Conservation (phyloP, 768 basidiomycete genomes). For the Ephemerocybe angulata region DNA sequence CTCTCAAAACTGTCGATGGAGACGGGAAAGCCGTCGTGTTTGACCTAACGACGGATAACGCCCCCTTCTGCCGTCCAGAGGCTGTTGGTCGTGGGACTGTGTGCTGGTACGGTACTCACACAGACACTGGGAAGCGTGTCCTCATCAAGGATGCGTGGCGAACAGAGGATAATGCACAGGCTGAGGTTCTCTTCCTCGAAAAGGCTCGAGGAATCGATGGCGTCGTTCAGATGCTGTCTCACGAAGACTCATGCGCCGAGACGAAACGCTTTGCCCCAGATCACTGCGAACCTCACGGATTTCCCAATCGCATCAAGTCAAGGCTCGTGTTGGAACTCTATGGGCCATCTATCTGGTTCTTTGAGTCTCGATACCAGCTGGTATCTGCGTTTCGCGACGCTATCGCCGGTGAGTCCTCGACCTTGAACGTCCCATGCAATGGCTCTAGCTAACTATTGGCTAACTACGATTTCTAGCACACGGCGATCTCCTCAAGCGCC, state of each 20-base stretch:
- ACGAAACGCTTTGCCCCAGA: background rate
- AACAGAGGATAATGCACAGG: background rate
- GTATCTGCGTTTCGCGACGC: background rate
- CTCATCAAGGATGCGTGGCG: conserved; percentile 17
- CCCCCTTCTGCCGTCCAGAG: conserved; percentile 12
- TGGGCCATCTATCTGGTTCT: background rate
- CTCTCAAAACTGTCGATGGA: background rate
- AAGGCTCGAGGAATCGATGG: background rate
- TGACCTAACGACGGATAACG: background rate
- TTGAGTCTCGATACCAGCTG: background rate
- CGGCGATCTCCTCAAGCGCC: background rate
- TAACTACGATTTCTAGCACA: background rate
- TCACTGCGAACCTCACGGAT: background rate
- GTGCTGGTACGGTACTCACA: conserved; percentile 17
- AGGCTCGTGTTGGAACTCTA: background rate
- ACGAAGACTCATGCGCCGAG: background rate
- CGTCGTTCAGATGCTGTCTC: background rate
- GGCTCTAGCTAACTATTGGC: background rate
- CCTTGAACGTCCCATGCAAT: background rate
- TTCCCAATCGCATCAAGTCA: background rate
- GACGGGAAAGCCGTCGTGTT: too few relatives aligned
- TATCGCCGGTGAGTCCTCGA: background rate
- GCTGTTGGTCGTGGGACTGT: conserved; percentile 20
- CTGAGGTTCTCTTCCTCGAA: background rate
- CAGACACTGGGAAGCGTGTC: background rate